Conservation (phyloP, 768 basidiomycete species). For the Hemileccinum rubropunctum region DNA sequence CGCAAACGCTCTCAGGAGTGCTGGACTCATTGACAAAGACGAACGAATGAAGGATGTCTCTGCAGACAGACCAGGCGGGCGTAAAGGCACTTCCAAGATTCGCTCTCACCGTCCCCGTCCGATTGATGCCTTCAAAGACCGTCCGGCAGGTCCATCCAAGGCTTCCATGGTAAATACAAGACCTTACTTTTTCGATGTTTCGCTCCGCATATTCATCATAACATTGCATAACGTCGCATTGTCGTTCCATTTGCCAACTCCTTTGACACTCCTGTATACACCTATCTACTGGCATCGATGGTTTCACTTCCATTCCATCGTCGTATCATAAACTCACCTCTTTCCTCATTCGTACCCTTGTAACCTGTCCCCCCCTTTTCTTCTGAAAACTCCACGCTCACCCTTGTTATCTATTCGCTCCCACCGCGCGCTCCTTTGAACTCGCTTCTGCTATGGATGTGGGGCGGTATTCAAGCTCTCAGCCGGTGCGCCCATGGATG, state of each 20-base stretch:
- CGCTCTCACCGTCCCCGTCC: constrained; percentile 59
- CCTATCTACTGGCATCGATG: constrained; percentile 14
- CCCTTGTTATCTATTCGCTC: constrained; percentile 32
- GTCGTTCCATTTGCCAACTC: constrained; percentile 12
- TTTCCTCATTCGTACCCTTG: constrained; percentile 10
- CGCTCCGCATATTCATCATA: constrained; percentile 25
- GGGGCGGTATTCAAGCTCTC: constrained; percentile 36
- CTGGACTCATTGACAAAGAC: constrained; percentile 77
- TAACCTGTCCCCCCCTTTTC: constrained; percentile 3
- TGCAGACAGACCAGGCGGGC: constrained; percentile 64
- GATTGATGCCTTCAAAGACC: constrained; percentile 55
- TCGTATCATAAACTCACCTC: constrained; percentile 6
- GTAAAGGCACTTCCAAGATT: constrained; percentile 64
- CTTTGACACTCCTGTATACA: constrained; percentile 15
- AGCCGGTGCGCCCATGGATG: constrained; percentile 40
- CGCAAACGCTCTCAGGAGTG: constrained; percentile 59
- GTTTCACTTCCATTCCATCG: constrained; percentile 12
- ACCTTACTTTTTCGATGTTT: constrained; percentile 31
- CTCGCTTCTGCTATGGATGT: constrained; percentile 19
- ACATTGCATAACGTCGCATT: constrained; percentile 23
- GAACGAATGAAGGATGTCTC: constrained; percentile 69
- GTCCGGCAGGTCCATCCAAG: constrained; percentile 43
- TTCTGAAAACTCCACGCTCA: constrained; percentile 36
- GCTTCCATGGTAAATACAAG: constrained; percentile 67
- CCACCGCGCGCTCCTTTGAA: constrained; percentile 22